These are phyloP conservation scores for Cystoisospora suis DNA, from an alignment of 169 alveolate species.

Conservation along the genomic window DNA sequence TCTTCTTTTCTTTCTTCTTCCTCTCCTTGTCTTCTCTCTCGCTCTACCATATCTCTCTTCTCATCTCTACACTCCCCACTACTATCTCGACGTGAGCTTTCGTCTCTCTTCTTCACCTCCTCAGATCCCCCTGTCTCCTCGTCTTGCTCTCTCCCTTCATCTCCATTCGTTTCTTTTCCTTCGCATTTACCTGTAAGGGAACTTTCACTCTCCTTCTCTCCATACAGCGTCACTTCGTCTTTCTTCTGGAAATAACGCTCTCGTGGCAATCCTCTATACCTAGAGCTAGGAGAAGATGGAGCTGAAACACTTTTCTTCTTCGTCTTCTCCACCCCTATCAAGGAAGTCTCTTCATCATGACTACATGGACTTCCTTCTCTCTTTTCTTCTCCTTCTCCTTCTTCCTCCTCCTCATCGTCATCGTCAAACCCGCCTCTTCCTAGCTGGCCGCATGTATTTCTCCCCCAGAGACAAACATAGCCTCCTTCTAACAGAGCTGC, in stretches of 20 bases:
- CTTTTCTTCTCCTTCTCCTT: not conserved
- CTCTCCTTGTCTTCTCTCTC: not conserved
- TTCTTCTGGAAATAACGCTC: too few relatives aligned
- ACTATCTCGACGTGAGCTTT: too few relatives aligned
- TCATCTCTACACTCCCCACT: not conserved
- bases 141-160: not conserved
- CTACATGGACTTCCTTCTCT: not conserved
- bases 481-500: slow-evolving; percentile 37
- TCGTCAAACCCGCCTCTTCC: slow-evolving; percentile 6
- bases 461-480: slow-evolving; percentile 23
- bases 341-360: too few relatives aligned
- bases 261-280: too few relatives aligned
- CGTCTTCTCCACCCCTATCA: too few relatives aligned
- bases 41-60: not conserved
- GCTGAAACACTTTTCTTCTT: too few relatives aligned
- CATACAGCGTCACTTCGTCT: too few relatives aligned
- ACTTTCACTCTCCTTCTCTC: too few relatives aligned
- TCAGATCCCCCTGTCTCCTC: not conserved
- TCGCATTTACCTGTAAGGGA: too few relatives aligned
- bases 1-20: not conserved
- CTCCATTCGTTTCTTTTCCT: not conserved
- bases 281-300: too few relatives aligned
- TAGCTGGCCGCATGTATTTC: slow-evolving; percentile 32
- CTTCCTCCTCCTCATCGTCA: not conserved
- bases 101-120: not conserved